Percentiles rank a stretch among this genome's conserved stretches.
Evolutionary conservation across 805 yeast species (phyloP).

Genomic region (Lipomyces yamadae): DNA sequence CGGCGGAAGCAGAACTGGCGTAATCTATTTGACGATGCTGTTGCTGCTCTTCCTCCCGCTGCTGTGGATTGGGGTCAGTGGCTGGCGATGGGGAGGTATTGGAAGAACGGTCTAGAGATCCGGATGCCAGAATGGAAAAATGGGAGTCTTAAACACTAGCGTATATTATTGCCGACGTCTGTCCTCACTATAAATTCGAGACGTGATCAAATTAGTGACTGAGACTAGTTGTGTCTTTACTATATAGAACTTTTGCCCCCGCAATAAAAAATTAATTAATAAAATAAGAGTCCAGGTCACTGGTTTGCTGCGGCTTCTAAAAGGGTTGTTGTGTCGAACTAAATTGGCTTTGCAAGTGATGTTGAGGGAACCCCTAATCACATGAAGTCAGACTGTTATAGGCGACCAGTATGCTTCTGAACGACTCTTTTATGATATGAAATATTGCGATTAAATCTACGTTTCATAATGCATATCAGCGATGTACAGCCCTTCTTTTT

Average conservation of each 20-base stretch:
- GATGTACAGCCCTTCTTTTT: not conserved
- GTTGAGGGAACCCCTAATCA: too few species aligned
- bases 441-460: not conserved
- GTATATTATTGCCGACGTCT: not conserved
- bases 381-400: too few species aligned
- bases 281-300: too few species aligned
- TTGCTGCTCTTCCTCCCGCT: conserved; percentile 1
- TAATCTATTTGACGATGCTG: not conserved
- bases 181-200: not conserved
- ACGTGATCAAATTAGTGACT: not conserved
- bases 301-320: too few species aligned
- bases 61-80: not conserved
- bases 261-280: not conserved
- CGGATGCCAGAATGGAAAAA: conserved; percentile 7
- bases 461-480: not conserved
- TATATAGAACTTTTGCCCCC: not conserved
- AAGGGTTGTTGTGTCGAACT: too few species aligned
- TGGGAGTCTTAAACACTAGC: not conserved
- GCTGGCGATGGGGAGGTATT: not conserved
- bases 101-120: conserved; percentile 3
- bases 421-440: too few species aligned
- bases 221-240: not conserved
- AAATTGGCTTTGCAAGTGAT: too few species aligned
- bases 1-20: not conserved
- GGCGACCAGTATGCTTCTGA: too few species aligned